Base-by-base conservation (phyloP, 352 stramenopile species). In the Phytophthora constricta region DNA sequence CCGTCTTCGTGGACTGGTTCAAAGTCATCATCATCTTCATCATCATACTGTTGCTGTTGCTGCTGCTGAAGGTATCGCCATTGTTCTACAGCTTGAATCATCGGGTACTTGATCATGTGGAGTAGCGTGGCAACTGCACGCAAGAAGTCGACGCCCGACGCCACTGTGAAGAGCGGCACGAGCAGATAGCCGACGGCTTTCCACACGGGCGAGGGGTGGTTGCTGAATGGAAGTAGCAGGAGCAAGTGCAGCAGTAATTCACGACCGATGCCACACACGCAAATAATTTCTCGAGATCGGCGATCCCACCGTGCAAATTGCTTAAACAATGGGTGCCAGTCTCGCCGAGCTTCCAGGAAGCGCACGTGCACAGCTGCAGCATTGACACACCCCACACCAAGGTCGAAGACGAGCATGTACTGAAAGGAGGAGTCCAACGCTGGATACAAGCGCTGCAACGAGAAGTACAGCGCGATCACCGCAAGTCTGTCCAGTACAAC, bases 321-420 rank as follows among this genome's bases (percentile, higher is more conserved):
- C 55, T 89, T 88, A 60, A 90, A 87, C 14, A 89, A 27, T 5
- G 77, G 79, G 33, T 91, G 82, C 87, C 87, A 95, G 27, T 82
- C 52, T 20, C 49, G 45, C n/a, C 84, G 82, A 25, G 76, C 51
- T 34, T 90, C 78, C 45, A 93, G 73, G 66, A 93, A 89, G 26
- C 73, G 73, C 41, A 81, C 52, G 27, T 84, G 84, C 26, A 86
- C 69, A 8, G 83, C 81, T 8, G 66, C 74, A 46, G 89, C 65
- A 42, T 86, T 86, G 17, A 92, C 55, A 27, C 70, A 77, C 26
- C 76, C 65, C 19, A 91, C 52, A n/a, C 70, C 67, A 17, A 95
- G 69, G 27, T 93, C 87, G 31, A 90, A 77, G 25, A 56, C 65
- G 19, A 90, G 56, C 48, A 95, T 72, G 19, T 53, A 58, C 2